Base-by-base conservation (phyloP, 305 asterid species). In the Caryopteris hybrid region DNA sequence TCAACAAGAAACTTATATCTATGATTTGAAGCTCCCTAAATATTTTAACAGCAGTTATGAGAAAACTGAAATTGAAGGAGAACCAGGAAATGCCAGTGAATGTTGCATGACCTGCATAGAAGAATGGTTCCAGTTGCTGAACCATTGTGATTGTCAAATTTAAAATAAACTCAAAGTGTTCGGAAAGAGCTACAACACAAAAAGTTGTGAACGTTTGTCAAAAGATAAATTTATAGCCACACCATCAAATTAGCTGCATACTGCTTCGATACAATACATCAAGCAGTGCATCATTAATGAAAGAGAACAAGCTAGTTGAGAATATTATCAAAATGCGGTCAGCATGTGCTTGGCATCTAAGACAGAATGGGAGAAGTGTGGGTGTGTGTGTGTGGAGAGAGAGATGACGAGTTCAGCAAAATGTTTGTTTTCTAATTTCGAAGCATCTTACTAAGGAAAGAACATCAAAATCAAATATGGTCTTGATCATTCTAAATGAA, bases 131-230 rank as follows among this genome's bases (percentile, higher is more conserved):
- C 48, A 18, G 17, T 5, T 27, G 25, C 13, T 17, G 17, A 61
- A 21, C 25, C 39, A 45, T 56, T 34, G 29, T 22, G 38, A 47
- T 17, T 72, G 65, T 56, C 76, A 64, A 23, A 22, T 23, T 50
- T 48, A 17, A 39, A 29, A 55, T 71, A 17, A 13, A 54, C 2
- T 20, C 54, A 20, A 34, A 61, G 47, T 41, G 46, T 51, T 42
- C 42, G 58, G 48, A 36, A 53, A 41, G 69, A 48, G 61, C 57
- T 17, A 33, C 5, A 31, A 20, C 47, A 11, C 39, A 55, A 12
- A 57, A 41, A 17, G 17, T 14, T 2, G 9, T n/a, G 31, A 20
- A 25, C 5, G 64, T 23, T 39, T n/a, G n/a, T n/a, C n/a, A n/a
- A n/a, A n/a, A n/a, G n/a, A n/a, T n/a, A n/a, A n/a, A n/a, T n/a